Evolutionary conservation across 306 rosid species (phyloP), one percentile per base, ranked within the genome.

Genomic region (Abrus pulchellus): DNA sequence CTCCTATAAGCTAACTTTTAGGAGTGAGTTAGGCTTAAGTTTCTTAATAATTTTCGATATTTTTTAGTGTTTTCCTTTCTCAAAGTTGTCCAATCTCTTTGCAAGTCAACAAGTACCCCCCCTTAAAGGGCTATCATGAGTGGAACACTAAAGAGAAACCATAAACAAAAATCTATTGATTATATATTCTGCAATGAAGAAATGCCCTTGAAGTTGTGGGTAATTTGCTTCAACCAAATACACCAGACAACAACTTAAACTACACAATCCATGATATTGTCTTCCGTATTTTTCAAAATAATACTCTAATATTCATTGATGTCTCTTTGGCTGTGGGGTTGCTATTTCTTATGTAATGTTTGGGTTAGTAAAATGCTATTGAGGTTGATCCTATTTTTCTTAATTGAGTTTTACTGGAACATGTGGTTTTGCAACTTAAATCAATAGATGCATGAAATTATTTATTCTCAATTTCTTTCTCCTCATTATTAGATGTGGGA

Each of bases 401-500:
- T 13, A 2, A 14, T 41, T 60, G 48, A 49, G 44, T 74, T 47
- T 65, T 65, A 20, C 54, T 50, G 52, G 38, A 65, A 56, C 14
- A 44, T 33, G 44, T 74, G 55, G 63, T 50, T 73, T 69, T 55
- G 45, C 64, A 52, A 47, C 45, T 69, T 62, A 48, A 75, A 14
- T 78, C 72, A 7, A 49, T 65, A 33, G 52, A 69, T 77, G 12
- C 78, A 40, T 68, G 74, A 48, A 47, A 33, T 75, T 29, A 33
- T 11, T 30, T 30, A 59, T 13, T 28, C 5, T 14, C 54, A 13
- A 14, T 54, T 20, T 68, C 78, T 72, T 72, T 67, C 45, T 54
- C 61, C 54, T 63, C 61, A 41, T 75, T 60, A 69, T 43, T 72
- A 65, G 57, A 71, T 20, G 34, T 74, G 55, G 52, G 54, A 79